These are phyloP conservation scores for Chaetoceros tenuissimus DNA, from an alignment of 108 stramenopile genomes.

Conservation along the genomic window DNA sequence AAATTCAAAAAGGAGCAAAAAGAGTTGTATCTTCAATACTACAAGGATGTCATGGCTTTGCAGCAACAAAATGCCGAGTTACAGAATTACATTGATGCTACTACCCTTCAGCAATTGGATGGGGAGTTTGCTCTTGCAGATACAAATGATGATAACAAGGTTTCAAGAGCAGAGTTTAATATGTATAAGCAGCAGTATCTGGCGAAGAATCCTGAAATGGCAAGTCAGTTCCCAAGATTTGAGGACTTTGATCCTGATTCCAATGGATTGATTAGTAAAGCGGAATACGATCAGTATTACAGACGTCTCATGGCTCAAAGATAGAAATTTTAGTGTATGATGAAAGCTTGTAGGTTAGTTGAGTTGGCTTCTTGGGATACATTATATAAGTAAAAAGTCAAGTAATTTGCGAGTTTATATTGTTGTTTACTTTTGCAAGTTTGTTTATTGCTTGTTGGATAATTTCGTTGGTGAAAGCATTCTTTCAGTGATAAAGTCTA, in stretches of 20 bases:
- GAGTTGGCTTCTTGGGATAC: too few species aligned
- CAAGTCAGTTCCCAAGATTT: conserved; percentile 11
- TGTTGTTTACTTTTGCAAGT: too few species aligned
- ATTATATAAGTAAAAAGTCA: too few species aligned
- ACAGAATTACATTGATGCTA: conserved; percentile 8
- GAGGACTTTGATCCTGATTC: conserved; percentile 27
- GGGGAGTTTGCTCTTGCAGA: conserved; percentile 18
- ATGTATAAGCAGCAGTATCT: conserved; percentile 16
- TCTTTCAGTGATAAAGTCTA: too few species aligned
- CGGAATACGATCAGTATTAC: conserved; percentile 19
- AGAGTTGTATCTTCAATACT: conserved; percentile 13
- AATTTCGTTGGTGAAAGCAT: too few species aligned
- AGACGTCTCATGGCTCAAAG: background rate
- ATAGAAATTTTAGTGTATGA: background rate
- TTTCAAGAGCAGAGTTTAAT: conserved; percentile 16
- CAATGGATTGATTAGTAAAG: conserved; percentile 17
- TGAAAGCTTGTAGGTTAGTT: too few species aligned
- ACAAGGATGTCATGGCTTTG: conserved; percentile 10
- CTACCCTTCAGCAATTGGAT: conserved; percentile 7
- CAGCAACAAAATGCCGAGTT: conserved; percentile 19
- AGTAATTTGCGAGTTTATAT: too few species aligned
- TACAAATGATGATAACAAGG: conserved; percentile 11
- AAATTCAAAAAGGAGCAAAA: background rate
- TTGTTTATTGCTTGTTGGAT: too few species aligned
- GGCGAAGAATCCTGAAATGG: conserved; percentile 15